These are phyloP conservation scores for Helianthus annuus DNA, from an alignment of 129 eudicot species.

Conservation along the genomic window HanXRQr2.0-SUNRISE NC_035438.2:28142189-28142688, in stretches of 20 bases:
- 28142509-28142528: not conserved
- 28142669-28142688: conserved; percentile 11
- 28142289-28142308: too few relatives aligned
- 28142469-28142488: not conserved
- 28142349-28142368: conserved; percentile 3
- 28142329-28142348: not conserved
- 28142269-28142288: too few relatives aligned
- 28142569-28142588: conserved; percentile 82
- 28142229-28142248: too few relatives aligned
- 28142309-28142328: too few relatives aligned
- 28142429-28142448: not conserved
- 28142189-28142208: too few relatives aligned
- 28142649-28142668: conserved; percentile 1
- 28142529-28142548: conserved; percentile 1
- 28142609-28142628: conserved; percentile 54
- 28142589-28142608: conserved; percentile 92
- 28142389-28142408: not conserved
- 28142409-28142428: conserved; percentile 3
- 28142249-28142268: too few relatives aligned
- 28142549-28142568: conserved; percentile 5
- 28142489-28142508: conserved; percentile 5
- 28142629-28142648: conserved; percentile 14
- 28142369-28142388: conserved; percentile 3
- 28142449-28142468: not conserved
- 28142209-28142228: too few relatives aligned